A percentile compares a stretch with the other conserved stretches of the same genome.
Evolutionary conservation across 768 basidiomycete species (phyloP).

Genomic region (Boletus barrowsii): DNA sequence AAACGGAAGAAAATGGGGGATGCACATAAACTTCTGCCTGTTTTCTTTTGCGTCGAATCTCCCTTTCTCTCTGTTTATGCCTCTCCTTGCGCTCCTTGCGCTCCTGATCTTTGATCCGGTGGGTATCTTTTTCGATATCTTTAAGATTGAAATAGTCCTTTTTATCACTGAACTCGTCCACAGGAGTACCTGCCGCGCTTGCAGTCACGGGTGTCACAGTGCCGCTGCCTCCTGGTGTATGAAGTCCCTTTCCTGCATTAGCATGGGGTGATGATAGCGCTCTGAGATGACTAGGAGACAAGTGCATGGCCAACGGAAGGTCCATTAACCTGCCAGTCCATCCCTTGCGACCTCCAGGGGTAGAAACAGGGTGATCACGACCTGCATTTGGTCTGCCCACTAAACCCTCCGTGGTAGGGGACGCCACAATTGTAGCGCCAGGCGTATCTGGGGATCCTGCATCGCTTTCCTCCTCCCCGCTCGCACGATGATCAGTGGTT

Average conservation of each 20-base stretch:
- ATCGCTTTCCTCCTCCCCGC: slow-evolving; percentile 9
- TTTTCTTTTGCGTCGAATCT: slow-evolving; percentile 53
- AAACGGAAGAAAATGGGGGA: slow-evolving; percentile 5
- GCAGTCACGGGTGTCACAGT: slow-evolving; percentile 13
- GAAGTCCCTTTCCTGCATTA: slow-evolving; percentile 1
- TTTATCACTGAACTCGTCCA: slow-evolving; percentile 19
- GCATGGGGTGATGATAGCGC: slow-evolving; percentile 11
- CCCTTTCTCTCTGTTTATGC: slow-evolving; percentile 30
- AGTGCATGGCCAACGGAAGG: slow-evolving; percentile 31
- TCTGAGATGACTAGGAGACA: slow-evolving; percentile 14
- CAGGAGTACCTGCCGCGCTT: slow-evolving; percentile 20
- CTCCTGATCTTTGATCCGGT: slow-evolving; percentile 16
- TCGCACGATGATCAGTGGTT: neutral
- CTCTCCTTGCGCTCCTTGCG: slow-evolving; percentile 38
- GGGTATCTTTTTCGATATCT: slow-evolving; percentile 27
- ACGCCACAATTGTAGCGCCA: slow-evolving; percentile 12
- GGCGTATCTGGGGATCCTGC: slow-evolving; percentile 15
- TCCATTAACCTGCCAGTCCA: slow-evolving; percentile 42
- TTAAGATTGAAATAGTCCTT: slow-evolving; percentile 32
- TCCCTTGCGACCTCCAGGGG: slow-evolving; percentile 17
- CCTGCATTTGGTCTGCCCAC: neutral
- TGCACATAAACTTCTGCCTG: slow-evolving; percentile 76
- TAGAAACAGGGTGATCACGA: neutral
- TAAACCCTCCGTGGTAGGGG: slow-evolving; percentile 9
- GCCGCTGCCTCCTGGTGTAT: slow-evolving; percentile 17